Base-by-base conservation (phyloP, 371 early-diverging fungal species). In the Lichtheimia hyalospora region DNA sequence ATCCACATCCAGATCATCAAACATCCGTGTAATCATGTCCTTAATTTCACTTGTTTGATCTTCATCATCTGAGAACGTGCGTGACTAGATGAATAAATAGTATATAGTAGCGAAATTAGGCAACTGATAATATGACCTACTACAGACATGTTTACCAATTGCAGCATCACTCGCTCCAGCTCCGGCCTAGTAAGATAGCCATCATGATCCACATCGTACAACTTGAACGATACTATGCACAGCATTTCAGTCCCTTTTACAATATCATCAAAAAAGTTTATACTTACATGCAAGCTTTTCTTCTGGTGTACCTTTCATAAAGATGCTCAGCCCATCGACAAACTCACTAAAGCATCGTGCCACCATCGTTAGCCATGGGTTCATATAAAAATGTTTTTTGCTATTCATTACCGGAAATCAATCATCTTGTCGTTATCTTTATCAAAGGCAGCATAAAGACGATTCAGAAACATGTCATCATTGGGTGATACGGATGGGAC, bases 1-100 rank as follows among this genome's bases (percentile, higher is more conserved):
- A 63, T 93, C 87, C 28, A 93, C 89, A 68, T 93, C 93, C 68
- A 93, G 65, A 61, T 93, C 93, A 14, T 90, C 85, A 74, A 91
- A 93, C 64, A 93, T 75, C 28, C 85, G 80, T 54, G 73, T 68
- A 34, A 91, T 89, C 57, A 88, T 72, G 24, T 75, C 75, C 53
- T 84, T 79, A 42, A 93, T 86, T 58, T 85, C 82, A 34, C 76
- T 79, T 2, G 86, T 75, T 64, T 88, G 85, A 60, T 92, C 92
- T 56, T 89, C 88, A 34, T 34, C 34, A 60, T 89, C 74, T 67
- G 87, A 84, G 68, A 86, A 83, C 54, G 87, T 84, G 54, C 79
- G 71, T 49, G 80, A 87, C 81, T 84, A 61, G 2, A 54, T 2
- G 12, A 21, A 54, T 8, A 13, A 44, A 3, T 21, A 41, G 21